Conservation (phyloP, 2,329 filamentous ascomycete genomes). For the Diaporthe vaccinii region DNA sequence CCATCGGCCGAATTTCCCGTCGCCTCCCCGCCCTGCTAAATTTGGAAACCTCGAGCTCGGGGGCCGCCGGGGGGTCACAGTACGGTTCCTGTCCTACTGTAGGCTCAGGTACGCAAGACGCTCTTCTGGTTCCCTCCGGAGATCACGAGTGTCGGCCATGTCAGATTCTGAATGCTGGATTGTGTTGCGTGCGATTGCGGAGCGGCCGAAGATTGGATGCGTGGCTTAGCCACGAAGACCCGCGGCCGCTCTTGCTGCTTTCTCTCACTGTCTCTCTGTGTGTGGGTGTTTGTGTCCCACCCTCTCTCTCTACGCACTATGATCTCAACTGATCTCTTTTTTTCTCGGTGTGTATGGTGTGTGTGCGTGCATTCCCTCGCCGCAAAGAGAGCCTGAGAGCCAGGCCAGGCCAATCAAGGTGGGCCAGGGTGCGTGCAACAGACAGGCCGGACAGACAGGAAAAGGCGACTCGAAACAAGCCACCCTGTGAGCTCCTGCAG, state of each 20-base stretch:
- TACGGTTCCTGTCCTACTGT: background rate
- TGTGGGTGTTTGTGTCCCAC: background rate
- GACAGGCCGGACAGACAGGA: background rate
- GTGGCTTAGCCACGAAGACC: background rate
- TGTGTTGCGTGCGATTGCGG: constrained; percentile 20
- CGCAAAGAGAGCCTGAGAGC: background rate
- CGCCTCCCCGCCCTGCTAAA: constrained; percentile 14
- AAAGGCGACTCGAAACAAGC: constrained; percentile 27
- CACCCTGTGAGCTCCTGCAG: constrained; percentile 32
- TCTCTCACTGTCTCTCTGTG: background rate
- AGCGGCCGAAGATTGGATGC: constrained; percentile 19
- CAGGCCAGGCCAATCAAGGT: background rate
- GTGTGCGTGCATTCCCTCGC: background rate
- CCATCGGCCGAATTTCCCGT: constrained; percentile 27
- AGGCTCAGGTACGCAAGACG: constrained; percentile 1
- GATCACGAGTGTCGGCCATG: constrained; percentile 7
- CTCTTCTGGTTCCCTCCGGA: constrained; percentile 18
- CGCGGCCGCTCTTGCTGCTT: background rate
- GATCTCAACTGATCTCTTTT: background rate
- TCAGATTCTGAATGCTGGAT: background rate
- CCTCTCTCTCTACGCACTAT: background rate
- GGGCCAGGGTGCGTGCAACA: background rate
- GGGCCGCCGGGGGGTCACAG: constrained; percentile 14
- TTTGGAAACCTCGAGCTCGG: constrained; percentile 21
- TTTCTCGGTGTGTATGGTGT: background rate